A percentile compares a stretch with the other conserved stretches of the same genome.
These are phyloP conservation scores for Globisporangium recalcitrans DNA, from an alignment of 352 stramenopile genomes.

Conservation along the genomic window DNA sequence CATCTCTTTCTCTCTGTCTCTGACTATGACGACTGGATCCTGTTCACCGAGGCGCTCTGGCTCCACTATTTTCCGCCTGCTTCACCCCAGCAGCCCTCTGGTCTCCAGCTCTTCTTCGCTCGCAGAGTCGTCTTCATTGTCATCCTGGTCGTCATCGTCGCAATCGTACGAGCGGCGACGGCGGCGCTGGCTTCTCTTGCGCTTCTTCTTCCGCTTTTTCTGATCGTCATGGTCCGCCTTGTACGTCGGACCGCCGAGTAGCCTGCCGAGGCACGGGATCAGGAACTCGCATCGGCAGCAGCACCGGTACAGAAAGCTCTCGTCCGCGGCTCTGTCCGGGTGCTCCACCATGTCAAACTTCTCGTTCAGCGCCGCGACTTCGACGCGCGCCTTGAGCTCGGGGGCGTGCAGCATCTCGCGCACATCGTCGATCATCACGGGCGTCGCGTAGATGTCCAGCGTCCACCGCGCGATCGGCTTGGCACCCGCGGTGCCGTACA, in stretches of 20 bases:
- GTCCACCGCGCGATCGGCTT: slow-evolving; percentile 71
- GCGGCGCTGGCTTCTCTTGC: slow-evolving; percentile 13
- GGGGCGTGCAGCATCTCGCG: slow-evolving; percentile 64
- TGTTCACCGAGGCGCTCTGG: not conserved
- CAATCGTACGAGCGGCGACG: slow-evolving; percentile 35
- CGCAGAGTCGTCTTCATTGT: slow-evolving; percentile 16
- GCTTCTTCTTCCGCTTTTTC: slow-evolving; percentile 22
- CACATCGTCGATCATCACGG: slow-evolving; percentile 74
- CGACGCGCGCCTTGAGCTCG: slow-evolving; percentile 53
- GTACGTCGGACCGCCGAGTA: slow-evolving; percentile 72
- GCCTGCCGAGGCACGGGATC: slow-evolving; percentile 57
- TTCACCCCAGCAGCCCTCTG: slow-evolving; percentile 48
- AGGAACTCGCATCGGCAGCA: slow-evolving; percentile 74
- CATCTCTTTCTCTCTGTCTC: not conserved
- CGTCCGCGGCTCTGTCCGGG: slow-evolving; percentile 18
- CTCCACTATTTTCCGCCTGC: not conserved
- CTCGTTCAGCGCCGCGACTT: slow-evolving; percentile 62
- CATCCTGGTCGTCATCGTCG: slow-evolving; percentile 26
- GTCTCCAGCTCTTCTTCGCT: slow-evolving; percentile 32
- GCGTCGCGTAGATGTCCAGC: slow-evolving; percentile 73
- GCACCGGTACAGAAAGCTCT: slow-evolving; percentile 60
- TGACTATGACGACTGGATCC: not conserved
- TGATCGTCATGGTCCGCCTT: slow-evolving; percentile 28
- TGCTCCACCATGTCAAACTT: slow-evolving; percentile 34
- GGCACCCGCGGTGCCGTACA: slow-evolving; percentile 63